phyloP scores from a whole-genome alignment of 352 stramenopile genomes.

The Elongisporangium prolatum region DNA sequence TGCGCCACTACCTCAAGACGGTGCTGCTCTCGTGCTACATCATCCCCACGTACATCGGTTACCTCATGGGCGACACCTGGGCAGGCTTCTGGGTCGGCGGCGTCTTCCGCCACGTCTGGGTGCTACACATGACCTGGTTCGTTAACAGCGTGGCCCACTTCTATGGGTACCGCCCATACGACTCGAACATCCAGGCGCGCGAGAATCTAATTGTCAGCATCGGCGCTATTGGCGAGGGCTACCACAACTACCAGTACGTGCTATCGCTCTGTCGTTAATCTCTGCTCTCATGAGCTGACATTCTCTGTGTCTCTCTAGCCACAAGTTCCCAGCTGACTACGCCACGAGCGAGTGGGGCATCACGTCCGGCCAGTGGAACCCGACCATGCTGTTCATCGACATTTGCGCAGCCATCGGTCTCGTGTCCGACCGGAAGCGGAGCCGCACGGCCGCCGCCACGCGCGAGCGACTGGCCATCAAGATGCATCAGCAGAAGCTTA shows the following conservation, averaged over 20 bases:
- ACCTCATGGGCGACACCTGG: slow-evolving; percentile 89
- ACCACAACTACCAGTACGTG: slow-evolving; percentile 97
- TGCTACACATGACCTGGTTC: slow-evolving; percentile 97
- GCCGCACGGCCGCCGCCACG: slow-evolving; percentile 72
- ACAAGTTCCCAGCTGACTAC: slow-evolving; percentile 99
- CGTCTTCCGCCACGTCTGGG: slow-evolving; percentile 90
- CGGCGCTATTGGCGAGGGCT: slow-evolving; percentile 96
- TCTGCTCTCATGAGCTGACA: background rate
- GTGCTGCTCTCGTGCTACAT: slow-evolving; percentile 97
- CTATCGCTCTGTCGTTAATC: background rate
- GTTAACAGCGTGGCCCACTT: slow-evolving; percentile 98
- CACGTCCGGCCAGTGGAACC: slow-evolving; percentile 95
- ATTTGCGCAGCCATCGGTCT: slow-evolving; percentile 87
- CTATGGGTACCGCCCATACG: slow-evolving; percentile 96
- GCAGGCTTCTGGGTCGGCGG: slow-evolving; percentile 94
- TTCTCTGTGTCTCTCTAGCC: slow-evolving; percentile 33
- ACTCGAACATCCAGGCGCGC: slow-evolving; percentile 88
- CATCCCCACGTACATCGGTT: slow-evolving; percentile 89
- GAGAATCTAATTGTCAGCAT: slow-evolving; percentile 97
- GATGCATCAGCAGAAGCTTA: slow-evolving; percentile 50
- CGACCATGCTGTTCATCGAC: slow-evolving; percentile 98
- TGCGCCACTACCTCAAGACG: slow-evolving; percentile 86
- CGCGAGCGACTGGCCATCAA: slow-evolving; percentile 67
- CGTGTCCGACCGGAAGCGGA: slow-evolving; percentile 94
- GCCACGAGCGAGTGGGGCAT: slow-evolving; percentile 96